Evolutionary conservation across 176 grass and related monocot genomes (phyloP).

Genomic region (Otatea glauca): DNA sequence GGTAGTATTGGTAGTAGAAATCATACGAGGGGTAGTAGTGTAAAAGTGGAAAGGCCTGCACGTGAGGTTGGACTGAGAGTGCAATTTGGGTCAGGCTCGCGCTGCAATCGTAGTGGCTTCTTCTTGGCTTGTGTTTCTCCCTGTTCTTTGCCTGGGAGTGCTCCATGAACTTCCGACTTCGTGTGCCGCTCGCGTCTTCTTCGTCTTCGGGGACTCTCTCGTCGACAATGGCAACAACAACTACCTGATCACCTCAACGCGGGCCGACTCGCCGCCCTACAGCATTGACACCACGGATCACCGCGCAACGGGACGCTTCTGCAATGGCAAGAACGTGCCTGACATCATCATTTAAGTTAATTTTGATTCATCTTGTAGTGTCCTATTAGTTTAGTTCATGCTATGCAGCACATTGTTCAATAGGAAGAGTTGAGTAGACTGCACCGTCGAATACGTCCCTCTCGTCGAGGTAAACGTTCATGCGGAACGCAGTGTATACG

Average conservation of each 20-base stretch:
- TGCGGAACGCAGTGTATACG: no score
- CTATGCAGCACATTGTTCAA: no score
- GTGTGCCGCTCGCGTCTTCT: constrained; percentile 75
- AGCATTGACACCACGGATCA: constrained; percentile 74
- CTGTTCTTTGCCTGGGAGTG: constrained; percentile 26
- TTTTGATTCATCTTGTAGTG: neutral
- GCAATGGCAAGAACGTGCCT: constrained; percentile 81
- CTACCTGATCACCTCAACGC: constrained; percentile 66
- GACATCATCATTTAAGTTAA: constrained; percentile 83
- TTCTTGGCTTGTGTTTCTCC: neutral
- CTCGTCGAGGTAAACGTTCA: no score
- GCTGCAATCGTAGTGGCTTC: constrained; percentile 28
- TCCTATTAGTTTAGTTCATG: no score
- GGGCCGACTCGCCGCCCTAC: constrained; percentile 79
- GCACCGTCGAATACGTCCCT: no score
- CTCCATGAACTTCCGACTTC: neutral
- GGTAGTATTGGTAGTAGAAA: no score
- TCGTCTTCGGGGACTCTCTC: constrained; percentile 92
- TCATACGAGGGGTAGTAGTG: no score
- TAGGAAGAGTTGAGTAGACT: no score
- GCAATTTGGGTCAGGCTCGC: neutral
- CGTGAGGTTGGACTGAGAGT: no score
- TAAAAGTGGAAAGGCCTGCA: no score
- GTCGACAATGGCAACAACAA: constrained; percentile 98
- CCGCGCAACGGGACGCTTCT: constrained; percentile 72